Conservation (phyloP, 352 stramenopile species). For the Pelagophyceae sp. region DNA sequence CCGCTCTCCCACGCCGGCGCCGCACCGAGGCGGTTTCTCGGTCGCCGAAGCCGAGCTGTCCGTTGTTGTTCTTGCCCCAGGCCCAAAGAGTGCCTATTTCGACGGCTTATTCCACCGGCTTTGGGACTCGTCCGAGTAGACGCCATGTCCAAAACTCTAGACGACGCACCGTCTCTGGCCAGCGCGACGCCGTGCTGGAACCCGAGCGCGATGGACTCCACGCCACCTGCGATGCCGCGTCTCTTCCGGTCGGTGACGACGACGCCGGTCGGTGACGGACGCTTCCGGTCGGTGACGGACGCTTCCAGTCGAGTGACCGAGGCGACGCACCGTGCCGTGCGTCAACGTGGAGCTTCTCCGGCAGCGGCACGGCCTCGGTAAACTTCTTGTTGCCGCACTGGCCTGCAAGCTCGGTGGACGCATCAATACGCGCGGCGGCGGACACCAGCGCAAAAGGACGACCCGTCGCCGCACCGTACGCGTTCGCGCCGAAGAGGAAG, state of each 20-base stretch:
- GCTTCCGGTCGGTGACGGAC: background rate
- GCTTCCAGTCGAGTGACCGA: background rate
- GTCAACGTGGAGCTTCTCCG: background rate
- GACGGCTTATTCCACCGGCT: no score
- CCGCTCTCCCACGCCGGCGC: no score
- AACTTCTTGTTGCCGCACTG: background rate
- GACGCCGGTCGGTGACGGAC: background rate
- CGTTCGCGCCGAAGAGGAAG: background rate
- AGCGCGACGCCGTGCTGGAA: slow-evolving; percentile 14
- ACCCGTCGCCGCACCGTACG: no score
- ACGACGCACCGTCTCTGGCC: background rate
- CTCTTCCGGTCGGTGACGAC: background rate
- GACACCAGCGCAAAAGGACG: no score
- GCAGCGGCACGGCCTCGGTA: background rate
- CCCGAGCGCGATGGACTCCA: background rate
- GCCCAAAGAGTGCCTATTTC: background rate
- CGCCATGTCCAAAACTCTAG: no score
- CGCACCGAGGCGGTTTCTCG: background rate
- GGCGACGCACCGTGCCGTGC: background rate
- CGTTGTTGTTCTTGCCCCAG: slow-evolving; percentile 15
- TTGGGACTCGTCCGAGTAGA: no score
- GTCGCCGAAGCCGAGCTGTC: background rate
- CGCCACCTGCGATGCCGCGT: background rate
- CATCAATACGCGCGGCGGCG: no score
- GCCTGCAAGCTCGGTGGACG: no score